Conservation (phyloP, 2,329 filamentous ascomycete species). For the Fusarium anthophilum region DNA sequence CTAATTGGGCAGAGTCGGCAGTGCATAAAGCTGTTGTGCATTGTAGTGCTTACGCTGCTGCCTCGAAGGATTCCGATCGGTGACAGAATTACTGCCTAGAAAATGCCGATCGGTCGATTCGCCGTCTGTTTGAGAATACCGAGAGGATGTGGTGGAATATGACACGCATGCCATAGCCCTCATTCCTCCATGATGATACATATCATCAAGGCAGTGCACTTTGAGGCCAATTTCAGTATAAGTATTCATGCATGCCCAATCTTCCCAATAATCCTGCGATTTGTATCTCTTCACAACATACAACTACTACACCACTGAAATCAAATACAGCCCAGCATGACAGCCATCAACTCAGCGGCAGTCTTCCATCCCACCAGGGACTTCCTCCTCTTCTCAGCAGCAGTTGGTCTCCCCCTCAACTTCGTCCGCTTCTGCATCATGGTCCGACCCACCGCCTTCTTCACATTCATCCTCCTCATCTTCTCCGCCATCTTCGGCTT, state of each 20-base stretch:
- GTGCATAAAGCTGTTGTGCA: neutral
- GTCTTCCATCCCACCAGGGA: neutral
- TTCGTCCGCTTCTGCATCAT: slow-evolving; percentile 5
- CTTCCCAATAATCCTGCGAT: too few species aligned
- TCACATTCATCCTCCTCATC: neutral
- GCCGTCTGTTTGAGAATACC: neutral
- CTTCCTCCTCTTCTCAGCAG: neutral
- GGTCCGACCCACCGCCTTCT: neutral
- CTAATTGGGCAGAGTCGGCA: accelerated
- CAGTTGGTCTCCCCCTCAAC: neutral
- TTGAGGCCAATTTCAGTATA: accelerated
- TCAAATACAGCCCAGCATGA: neutral
- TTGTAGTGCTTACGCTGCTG: neutral
- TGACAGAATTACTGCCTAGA: neutral
- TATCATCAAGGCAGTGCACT: neutral
- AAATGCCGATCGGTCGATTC: neutral
- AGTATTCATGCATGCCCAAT: neutral
- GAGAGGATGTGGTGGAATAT: neutral
- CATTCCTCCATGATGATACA: accelerated
- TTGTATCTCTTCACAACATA: neutral
- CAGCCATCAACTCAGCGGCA: neutral
- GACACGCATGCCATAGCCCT: neutral
- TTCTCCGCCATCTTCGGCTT: neutral
- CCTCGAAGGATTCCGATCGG: neutral
- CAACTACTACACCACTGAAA: accelerated